phyloP scores from a whole-genome alignment of 1,284 basidiomycete genomes.

The Apiotrichum mycotoxinovorans region DNA sequence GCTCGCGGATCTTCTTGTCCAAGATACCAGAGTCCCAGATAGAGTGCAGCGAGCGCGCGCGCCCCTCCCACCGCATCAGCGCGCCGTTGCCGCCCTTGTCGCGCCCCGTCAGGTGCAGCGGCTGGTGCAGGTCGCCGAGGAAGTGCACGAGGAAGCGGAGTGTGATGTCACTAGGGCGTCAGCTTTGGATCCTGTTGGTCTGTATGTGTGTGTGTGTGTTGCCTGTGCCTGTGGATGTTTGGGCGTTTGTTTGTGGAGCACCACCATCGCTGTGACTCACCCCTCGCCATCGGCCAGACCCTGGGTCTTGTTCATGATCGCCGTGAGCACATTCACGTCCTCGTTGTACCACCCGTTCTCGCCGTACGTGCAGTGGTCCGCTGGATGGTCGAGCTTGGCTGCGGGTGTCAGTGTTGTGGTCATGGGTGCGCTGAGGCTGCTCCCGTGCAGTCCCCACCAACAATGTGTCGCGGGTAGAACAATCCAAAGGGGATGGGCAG shows the following conservation, averaged over 20 bases:
- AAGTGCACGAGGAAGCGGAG: conserved; percentile 88
- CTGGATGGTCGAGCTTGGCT: conserved; percentile 63
- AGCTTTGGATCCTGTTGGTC: too few species aligned
- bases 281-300: conserved; percentile 41
- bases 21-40: conserved; percentile 82
- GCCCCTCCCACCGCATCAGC: conserved; percentile 66
- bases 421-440: too few species aligned
- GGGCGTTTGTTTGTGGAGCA: not conserved
- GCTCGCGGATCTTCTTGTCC: conserved; percentile 70
- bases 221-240: too few species aligned
- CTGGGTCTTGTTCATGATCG: conserved; percentile 66
- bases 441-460: too few species aligned
- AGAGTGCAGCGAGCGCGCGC: conserved; percentile 66
- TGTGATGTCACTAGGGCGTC: conserved; percentile 54
- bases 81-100: conserved; percentile 76
- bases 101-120: conserved; percentile 79
- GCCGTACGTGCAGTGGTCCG: conserved; percentile 70
- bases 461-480: too few species aligned
- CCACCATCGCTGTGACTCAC: conserved; percentile 16
- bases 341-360: conserved; percentile 67
- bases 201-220: too few species aligned
- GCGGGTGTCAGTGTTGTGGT: not conserved
- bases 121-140: conserved; percentile 85
- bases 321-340: conserved; percentile 69
- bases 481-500: too few species aligned